A percentile compares a stretch with the other conserved stretches of the same genome.
Conservation (phyloP, 371 early-diverging fungal species). For the Caulochytrium protostelioides region DNA sequence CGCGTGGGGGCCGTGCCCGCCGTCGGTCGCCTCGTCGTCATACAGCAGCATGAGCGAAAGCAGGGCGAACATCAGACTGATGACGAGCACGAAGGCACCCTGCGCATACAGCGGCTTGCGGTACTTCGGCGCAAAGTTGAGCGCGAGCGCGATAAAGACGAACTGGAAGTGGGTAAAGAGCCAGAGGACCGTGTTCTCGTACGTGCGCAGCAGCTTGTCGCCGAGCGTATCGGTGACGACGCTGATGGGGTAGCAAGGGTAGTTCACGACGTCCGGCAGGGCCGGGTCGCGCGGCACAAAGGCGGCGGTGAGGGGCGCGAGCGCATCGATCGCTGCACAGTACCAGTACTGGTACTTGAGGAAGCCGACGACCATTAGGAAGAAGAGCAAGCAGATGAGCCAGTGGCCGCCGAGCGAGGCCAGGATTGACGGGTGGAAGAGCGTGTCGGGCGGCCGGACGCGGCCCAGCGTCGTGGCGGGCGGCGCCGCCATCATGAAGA, state of each 20-base stretch:
- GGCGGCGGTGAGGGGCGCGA: no score
- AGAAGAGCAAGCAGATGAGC: no score
- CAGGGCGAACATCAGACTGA: conserved; percentile 1
- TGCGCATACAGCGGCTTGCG: conserved; percentile 18
- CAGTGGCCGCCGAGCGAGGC: no score
- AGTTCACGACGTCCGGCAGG: conserved; percentile 3
- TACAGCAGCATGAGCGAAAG: conserved; percentile 5
- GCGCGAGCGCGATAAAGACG: conserved; percentile 8
- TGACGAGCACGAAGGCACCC: conserved; percentile 5
- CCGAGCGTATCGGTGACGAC: conserved; percentile 4
- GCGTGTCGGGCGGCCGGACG: no score
- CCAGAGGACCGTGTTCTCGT: conserved; percentile 19
- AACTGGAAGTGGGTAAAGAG: conserved; percentile 18
- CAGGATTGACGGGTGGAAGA: no score
- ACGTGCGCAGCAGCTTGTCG: conserved; percentile 4
- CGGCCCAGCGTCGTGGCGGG: no score
- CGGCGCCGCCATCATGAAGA: no score
- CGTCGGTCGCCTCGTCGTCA: not conserved
- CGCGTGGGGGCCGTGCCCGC: not conserved
- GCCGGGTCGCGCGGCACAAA: conserved; percentile 6
- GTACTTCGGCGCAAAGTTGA: conserved; percentile 6
- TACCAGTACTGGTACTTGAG: no score
- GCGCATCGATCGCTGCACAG: no score
- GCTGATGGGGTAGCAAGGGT: conserved; percentile 15
- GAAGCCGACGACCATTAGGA: conserved; percentile 31